These are phyloP conservation scores for Beta lomatogona DNA, from an alignment of 179 eudicot species.

Conservation along the genomic window DNA sequence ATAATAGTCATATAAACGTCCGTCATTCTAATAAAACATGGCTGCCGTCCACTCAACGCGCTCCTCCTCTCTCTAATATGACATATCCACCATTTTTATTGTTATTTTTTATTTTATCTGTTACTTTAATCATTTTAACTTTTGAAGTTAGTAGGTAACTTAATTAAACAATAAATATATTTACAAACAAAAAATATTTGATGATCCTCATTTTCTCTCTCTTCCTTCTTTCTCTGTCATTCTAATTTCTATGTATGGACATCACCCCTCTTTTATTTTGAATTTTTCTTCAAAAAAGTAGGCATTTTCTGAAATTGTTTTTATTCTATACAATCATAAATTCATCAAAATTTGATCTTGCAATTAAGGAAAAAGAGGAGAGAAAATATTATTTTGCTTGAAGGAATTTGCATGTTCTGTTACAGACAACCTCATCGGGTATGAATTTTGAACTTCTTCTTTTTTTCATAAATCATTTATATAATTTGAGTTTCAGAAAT, in stretches of 20 bases:
- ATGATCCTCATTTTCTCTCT: neutral
- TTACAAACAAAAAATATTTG: neutral
- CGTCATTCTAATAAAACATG: neutral
- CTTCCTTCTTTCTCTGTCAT: neutral
- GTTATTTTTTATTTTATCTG: neutral
- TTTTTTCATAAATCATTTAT: neutral
- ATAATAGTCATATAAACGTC: neutral
- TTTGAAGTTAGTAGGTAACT: neutral
- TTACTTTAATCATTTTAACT: neutral
- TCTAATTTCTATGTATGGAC: neutral
- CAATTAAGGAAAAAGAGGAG: neutral
- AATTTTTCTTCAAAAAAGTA: neutral
- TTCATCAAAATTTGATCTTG: neutral
- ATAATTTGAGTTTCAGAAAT: neutral
- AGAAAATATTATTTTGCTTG: neutral
- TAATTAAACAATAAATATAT: neutral
- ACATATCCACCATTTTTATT: neutral
- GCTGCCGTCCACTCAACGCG: constrained; percentile 18
- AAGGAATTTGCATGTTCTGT: constrained; percentile 39
- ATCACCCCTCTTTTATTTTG: neutral
- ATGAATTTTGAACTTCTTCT: neutral
- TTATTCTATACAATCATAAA: neutral
- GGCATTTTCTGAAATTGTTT: neutral
- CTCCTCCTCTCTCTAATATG: neutral
- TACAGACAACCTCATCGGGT: constrained; percentile 35